Evolutionary conservation across 352 stramenopile species (phyloP).

Genomic region (Pythium phragmiticola): DNA sequence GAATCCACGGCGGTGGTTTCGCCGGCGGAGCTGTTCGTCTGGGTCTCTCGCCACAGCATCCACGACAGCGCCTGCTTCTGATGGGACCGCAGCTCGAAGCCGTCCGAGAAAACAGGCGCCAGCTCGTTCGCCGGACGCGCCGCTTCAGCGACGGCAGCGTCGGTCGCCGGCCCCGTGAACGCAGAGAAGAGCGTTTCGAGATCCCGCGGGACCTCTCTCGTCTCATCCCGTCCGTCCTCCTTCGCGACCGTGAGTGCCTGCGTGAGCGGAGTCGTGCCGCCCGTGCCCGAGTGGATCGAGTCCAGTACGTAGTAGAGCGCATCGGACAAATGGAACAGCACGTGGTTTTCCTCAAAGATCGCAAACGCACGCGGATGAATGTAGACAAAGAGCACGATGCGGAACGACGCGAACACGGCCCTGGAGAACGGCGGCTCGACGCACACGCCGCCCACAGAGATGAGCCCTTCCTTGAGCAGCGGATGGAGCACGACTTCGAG

Average conservation of each 20-base stretch:
- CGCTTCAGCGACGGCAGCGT: conserved; percentile 17
- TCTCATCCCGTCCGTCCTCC: conserved; percentile 13
- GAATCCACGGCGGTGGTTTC: conserved; percentile 5
- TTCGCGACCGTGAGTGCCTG: conserved; percentile 3
- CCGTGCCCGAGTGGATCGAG: conserved; percentile 24
- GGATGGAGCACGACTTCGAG: conserved; percentile 60
- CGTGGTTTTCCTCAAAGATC: conserved; percentile 58
- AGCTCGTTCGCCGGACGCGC: conserved; percentile 39
- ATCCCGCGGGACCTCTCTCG: conserved; percentile 34
- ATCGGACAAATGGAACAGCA: conserved; percentile 65
- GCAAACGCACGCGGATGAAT: conserved; percentile 58
- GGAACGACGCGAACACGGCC: conserved; percentile 71
- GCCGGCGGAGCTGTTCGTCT: not conserved
- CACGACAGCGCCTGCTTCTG: conserved; percentile 82
- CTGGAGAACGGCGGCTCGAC: conserved; percentile 38
- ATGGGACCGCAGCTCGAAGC: conserved; percentile 72
- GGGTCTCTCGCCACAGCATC: conserved; percentile 86
- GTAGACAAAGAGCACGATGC: conserved; percentile 59
- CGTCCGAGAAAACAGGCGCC: conserved; percentile 44
- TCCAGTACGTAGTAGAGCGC: conserved; percentile 61
- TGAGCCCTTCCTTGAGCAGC: conserved; percentile 59
- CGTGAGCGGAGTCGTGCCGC: conserved; percentile 13
- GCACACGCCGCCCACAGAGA: conserved; percentile 50
- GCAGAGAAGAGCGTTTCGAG: conserved; percentile 73
- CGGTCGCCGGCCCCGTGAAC: conserved; percentile 37